A percentile compares a stretch with the other conserved stretches of the same genome.
Conservation (phyloP, 1,139 yeast genomes). For the Candida neerlandica region DNA sequence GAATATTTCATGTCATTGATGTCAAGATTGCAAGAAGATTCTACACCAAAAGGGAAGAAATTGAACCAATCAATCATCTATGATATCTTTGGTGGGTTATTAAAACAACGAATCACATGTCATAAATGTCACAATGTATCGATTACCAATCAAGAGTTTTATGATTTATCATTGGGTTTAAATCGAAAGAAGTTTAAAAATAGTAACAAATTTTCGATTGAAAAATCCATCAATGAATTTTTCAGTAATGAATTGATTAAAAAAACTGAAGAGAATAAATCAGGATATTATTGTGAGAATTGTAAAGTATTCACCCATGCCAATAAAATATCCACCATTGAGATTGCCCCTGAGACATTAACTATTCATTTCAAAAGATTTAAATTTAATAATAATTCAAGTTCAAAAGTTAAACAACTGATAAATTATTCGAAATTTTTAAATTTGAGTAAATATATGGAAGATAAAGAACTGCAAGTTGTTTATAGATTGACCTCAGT, state of each 20-base stretch:
- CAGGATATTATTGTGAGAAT: constrained; percentile 84
- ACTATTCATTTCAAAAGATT: constrained; percentile 87
- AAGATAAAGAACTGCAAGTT: constrained; percentile 43
- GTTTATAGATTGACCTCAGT: constrained; percentile 77
- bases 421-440: constrained; percentile 78
- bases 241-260: constrained; percentile 79
- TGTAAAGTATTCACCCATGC: constrained; percentile 82
- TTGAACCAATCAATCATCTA: constrained; percentile 80
- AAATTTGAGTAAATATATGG: constrained; percentile 68
- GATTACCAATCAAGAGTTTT: constrained; percentile 91
- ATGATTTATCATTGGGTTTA: constrained; percentile 81
- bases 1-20: constrained; percentile 92
- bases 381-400: constrained; percentile 74
- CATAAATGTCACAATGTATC: constrained; percentile 76
- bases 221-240: constrained; percentile 74
- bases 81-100: constrained; percentile 90
- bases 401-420: constrained; percentile 86
- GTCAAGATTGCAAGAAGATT: constrained; percentile 87
- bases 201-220: constrained; percentile 54
- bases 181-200: constrained; percentile 38
- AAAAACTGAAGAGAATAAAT: constrained; percentile 60
- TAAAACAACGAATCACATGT: constrained; percentile 85
- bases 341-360: constrained; percentile 85
- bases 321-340: constrained; percentile 69
- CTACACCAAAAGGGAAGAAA: constrained; percentile 85